phyloP scores from a whole-genome alignment of 345 rosid genomes.

The Gossypium rotundifolium region DNA sequence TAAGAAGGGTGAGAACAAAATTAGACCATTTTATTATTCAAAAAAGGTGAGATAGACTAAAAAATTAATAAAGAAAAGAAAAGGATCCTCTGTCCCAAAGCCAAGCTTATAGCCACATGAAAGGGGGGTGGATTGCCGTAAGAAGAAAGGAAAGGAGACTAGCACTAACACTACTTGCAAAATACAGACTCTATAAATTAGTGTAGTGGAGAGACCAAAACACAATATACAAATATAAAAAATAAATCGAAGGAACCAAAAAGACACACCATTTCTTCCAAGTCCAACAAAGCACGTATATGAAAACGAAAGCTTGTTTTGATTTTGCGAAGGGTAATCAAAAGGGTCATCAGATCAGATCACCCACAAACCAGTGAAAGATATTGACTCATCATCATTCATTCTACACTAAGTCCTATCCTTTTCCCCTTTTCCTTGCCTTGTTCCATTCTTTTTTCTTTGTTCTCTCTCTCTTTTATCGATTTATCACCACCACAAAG shows the following conservation, averaged over 20 bases:
- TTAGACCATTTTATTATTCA: too few species aligned
- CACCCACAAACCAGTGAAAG: constrained; percentile 13
- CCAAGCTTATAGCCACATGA: not conserved
- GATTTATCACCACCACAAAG: not conserved
- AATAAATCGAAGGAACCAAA: not conserved
- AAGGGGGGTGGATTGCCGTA: not conserved
- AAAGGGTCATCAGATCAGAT: not conserved
- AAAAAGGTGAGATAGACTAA: too few species aligned
- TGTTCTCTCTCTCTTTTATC: not conserved
- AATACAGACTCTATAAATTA: not conserved
- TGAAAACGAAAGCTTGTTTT: not conserved
- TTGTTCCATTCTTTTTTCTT: not conserved
- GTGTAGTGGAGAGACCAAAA: not conserved
- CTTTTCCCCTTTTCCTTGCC: not conserved
- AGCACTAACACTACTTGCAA: not conserved
- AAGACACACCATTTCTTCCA: not conserved
- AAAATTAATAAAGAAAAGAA: not conserved
- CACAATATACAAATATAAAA: not conserved
- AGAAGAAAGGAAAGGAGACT: not conserved
- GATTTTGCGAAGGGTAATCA: not conserved
- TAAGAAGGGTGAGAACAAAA: too few species aligned
- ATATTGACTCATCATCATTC: constrained; percentile 19
- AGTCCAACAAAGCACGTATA: not conserved
- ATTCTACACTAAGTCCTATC: not conserved
- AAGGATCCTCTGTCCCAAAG: not conserved